phyloP scores from a whole-genome alignment of 345 rosid genomes.

The Jatropha curcas region DNA sequence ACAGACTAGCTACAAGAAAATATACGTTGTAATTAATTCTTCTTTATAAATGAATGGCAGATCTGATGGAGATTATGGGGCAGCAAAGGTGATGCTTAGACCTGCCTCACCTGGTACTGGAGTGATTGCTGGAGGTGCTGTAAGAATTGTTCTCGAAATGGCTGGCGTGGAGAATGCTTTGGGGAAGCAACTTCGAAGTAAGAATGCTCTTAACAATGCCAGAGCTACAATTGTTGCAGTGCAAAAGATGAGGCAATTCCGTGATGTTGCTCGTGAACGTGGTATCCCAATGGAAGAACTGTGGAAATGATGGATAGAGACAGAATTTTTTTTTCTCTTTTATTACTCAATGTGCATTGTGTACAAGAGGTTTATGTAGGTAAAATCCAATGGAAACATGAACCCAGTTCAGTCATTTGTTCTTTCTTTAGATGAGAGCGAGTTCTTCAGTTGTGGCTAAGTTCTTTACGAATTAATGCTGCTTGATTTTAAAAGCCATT shows the following conservation, averaged over 20 bases:
- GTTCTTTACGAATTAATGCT: neutral
- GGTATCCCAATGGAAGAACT: constrained; percentile 93
- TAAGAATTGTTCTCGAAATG: constrained; percentile 88
- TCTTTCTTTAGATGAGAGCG: neutral
- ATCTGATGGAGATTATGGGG: constrained; percentile 81
- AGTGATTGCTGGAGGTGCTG: constrained; percentile 93
- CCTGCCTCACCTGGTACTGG: constrained; percentile 94
- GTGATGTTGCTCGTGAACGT: constrained; percentile 80
- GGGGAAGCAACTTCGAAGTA: constrained; percentile 79
- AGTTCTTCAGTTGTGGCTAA: neutral
- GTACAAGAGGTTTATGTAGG: constrained; percentile 18
- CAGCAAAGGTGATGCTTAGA: constrained; percentile 93
- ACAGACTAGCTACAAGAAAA: neutral
- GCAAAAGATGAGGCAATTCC: constrained; percentile 74
- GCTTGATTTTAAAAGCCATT: neutral
- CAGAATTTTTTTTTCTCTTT: neutral
- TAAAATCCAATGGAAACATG: constrained; percentile 7
- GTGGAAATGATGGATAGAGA: constrained; percentile 54
- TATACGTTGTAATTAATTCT: neutral
- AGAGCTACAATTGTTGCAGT: constrained; percentile 86
- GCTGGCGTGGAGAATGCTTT: constrained; percentile 84
- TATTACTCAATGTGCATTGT: constrained; percentile 9
- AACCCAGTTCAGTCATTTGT: constrained; percentile 12
- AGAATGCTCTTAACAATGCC: constrained; percentile 87
- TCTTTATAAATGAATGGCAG: constrained; percentile 37